Percentiles rank a stretch among this genome's conserved stretches.
These are phyloP conservation scores for Hemileccinum rubropunctum DNA, from an alignment of 768 basidiomycete genomes.

Conservation along the genomic window DNA sequence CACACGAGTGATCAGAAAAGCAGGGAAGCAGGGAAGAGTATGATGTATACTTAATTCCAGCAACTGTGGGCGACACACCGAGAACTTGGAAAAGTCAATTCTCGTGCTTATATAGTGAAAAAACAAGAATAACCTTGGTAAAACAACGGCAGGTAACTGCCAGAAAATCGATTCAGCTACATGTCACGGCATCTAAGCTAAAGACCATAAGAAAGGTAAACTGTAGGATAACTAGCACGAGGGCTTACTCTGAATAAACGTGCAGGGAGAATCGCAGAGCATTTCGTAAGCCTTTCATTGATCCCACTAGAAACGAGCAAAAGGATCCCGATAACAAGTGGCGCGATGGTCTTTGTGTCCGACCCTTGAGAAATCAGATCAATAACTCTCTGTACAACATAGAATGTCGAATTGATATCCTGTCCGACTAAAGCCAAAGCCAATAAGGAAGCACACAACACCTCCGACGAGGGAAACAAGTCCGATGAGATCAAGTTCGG, in stretches of 20 bases:
- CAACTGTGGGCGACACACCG: constrained; percentile 67
- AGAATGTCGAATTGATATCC: constrained; percentile 32
- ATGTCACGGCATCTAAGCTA: constrained; percentile 6
- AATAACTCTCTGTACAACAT: background rate
- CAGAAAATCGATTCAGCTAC: background rate
- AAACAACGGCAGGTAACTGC: constrained; percentile 69
- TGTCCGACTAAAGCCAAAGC: constrained; percentile 68
- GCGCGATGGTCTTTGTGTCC: constrained; percentile 54
- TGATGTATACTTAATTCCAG: constrained; percentile 58
- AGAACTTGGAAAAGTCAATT: constrained; percentile 40
- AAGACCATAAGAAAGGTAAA: constrained; percentile 46
- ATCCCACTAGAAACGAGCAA: constrained; percentile 49
- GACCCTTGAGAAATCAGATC: constrained; percentile 44
- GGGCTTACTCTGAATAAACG: constrained; percentile 62
- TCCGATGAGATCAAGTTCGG: constrained; percentile 72
- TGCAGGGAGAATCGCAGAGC: constrained; percentile 72
- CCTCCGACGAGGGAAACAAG: constrained; percentile 60
- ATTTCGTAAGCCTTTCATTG: constrained; percentile 59
- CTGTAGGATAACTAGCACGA: background rate
- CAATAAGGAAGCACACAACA: constrained; percentile 64
- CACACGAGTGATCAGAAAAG: background rate
- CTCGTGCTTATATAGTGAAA: background rate
- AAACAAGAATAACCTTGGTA: constrained; percentile 49
- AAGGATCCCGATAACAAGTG: constrained; percentile 56
- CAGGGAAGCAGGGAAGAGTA: background rate